A percentile compares a stretch with the other conserved stretches of the same genome.
Evolutionary conservation across 192 early-diverging fungal species (phyloP).

Genomic region (Backusella macrospora): DNA sequence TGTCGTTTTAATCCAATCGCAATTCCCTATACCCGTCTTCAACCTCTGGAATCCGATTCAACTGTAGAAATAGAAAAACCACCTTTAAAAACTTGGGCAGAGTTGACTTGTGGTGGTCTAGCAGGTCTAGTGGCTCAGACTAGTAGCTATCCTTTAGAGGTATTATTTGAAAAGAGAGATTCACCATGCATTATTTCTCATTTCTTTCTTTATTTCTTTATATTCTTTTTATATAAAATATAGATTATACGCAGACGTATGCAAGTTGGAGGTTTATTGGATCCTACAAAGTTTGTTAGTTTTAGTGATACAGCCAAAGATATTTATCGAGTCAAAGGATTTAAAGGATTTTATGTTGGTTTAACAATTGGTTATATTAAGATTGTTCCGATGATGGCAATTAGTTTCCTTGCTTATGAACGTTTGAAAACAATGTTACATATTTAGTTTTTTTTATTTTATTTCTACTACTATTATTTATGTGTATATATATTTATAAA

Average conservation of each 20-base stretch:
- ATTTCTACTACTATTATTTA: too few relatives aligned
- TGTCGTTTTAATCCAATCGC: conserved; percentile 51
- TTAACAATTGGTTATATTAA: conserved; percentile 96
- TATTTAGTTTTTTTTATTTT: conserved; percentile 27
- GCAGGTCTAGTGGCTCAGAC: conserved; percentile 88
- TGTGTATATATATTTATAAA: too few relatives aligned
- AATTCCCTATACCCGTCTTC: conserved; percentile 39
- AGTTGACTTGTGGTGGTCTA: conserved; percentile 79
- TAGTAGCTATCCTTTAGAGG: conserved; percentile 87
- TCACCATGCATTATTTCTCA: neutral
- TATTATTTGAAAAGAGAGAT: neutral
- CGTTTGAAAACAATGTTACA: conserved; percentile 66
- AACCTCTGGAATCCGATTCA: conserved; percentile 14
- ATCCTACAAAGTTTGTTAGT: conserved; percentile 54
- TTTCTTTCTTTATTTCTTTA: neutral
- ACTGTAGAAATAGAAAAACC: conserved; percentile 31
- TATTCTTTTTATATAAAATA: neutral
- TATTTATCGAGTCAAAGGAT: conserved; percentile 70
- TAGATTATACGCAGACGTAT: conserved; percentile 81
- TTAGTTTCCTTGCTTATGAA: conserved; percentile 88
- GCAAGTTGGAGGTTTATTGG: conserved; percentile 74
- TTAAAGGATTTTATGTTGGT: conserved; percentile 94
- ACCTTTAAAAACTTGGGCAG: conserved; percentile 74
- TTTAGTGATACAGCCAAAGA: conserved; percentile 59
- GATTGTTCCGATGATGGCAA: conserved; percentile 90